Conservation (phyloP, 192 early-diverging fungal genomes). For the Pilobolus umbonatus region DNA sequence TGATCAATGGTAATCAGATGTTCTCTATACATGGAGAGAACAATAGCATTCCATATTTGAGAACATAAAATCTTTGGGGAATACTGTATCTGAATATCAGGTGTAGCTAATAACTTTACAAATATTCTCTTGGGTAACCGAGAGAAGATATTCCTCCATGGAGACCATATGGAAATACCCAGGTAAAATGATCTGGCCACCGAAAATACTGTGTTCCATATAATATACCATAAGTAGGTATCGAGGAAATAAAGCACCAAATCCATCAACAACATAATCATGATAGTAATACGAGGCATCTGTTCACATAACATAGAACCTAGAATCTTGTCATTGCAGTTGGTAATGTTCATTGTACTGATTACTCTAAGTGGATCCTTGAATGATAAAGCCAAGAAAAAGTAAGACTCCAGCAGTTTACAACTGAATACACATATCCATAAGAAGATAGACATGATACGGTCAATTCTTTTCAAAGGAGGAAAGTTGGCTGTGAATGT, state of each 20-base stretch:
- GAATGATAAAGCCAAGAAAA: slow-evolving; percentile 78
- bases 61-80: slow-evolving; percentile 76
- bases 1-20: slow-evolving; percentile 72
- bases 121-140: slow-evolving; percentile 77
- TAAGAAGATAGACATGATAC: slow-evolving; percentile 62
- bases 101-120: slow-evolving; percentile 66
- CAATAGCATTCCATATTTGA: slow-evolving; percentile 82
- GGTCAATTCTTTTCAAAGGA: slow-evolving; percentile 57
- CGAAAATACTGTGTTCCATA: slow-evolving; percentile 80
- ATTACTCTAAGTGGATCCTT: slow-evolving; percentile 66
- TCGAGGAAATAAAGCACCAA: slow-evolving; percentile 77
- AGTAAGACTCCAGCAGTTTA: slow-evolving; percentile 80
- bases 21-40: slow-evolving; percentile 80
- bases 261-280: slow-evolving; percentile 70
- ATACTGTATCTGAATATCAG: slow-evolving; percentile 72
- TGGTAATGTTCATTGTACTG: slow-evolving; percentile 39
- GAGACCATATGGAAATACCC: slow-evolving; percentile 77
- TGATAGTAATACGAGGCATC: slow-evolving; percentile 64
- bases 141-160: slow-evolving; percentile 77
- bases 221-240: slow-evolving; percentile 86
- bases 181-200: slow-evolving; percentile 71
- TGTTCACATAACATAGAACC: slow-evolving; percentile 54
- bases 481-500: slow-evolving; percentile 75
- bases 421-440: slow-evolving; percentile 70
- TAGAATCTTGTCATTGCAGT: slow-evolving; percentile 59